phyloP scores from a whole-genome alignment of 164 flowering plant genomes.

The Dillenia turbinata region DNA sequence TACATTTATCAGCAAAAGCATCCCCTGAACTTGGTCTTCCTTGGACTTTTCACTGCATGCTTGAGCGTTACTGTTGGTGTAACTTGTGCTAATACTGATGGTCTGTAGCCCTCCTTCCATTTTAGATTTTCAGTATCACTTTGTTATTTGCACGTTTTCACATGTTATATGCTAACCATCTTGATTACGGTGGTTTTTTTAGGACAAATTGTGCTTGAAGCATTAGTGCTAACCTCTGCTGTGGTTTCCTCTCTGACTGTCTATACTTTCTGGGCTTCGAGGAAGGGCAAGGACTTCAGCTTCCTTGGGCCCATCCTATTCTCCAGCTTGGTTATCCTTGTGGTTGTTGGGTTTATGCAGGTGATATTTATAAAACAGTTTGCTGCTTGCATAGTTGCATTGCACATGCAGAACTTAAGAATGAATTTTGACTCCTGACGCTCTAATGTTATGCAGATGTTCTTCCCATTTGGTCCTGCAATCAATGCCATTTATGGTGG shows the following conservation, averaged over 20 bases:
- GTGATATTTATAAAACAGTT: conserved; percentile 24
- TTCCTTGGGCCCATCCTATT: conserved; percentile 89
- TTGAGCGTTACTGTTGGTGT: conserved; percentile 83
- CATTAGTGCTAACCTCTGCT: conserved; percentile 79
- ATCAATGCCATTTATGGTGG: conserved; percentile 67
- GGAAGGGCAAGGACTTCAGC: conserved; percentile 98
- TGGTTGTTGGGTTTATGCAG: conserved; percentile 79
- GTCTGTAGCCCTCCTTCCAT: conserved; percentile 28
- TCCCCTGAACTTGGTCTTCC: conserved; percentile 80
- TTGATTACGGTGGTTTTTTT: conserved; percentile 19
- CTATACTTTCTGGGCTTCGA: conserved; percentile 97
- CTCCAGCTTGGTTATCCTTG: conserved; percentile 65
- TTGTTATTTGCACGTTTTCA: not conserved
- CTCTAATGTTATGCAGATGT: conserved; percentile 40
- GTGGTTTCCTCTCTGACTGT: conserved; percentile 82
- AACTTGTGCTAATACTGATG: conserved; percentile 88
- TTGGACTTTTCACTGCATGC: conserved; percentile 80
- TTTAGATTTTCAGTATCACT: not conserved
- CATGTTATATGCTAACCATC: not conserved
- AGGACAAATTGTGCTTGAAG: conserved; percentile 93
- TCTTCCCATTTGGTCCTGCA: conserved; percentile 87
- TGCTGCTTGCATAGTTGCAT: no score
- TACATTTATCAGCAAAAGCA: conserved; percentile 89
- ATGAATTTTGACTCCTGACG: no score
- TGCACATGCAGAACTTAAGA: no score